phyloP scores from a whole-genome alignment of 2,329 filamentous ascomycete species.

The Metarhizium brunneum region DNA sequence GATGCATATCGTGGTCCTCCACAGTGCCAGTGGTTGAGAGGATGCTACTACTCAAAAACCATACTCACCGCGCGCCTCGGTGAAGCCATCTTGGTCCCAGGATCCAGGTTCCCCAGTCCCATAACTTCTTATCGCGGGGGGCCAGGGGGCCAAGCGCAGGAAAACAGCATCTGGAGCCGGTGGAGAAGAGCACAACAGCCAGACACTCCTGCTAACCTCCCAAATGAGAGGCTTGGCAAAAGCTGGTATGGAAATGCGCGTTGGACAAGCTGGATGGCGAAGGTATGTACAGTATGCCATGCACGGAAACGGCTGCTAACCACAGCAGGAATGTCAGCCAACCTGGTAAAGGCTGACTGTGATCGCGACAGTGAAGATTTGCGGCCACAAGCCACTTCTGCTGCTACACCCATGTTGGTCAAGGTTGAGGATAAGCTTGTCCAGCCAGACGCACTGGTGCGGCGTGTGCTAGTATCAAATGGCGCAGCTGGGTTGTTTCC shows the following conservation, averaged over 20 bases:
- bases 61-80: background rate
- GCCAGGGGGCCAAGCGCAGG: no score
- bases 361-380: slow-evolving; percentile 6
- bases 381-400: slow-evolving; percentile 1
- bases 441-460: background rate
- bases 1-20: background rate
- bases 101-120: no score
- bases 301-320: no score
- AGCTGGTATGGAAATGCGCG: no score
- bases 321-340: slow-evolving; percentile 4
- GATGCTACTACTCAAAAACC: background rate
- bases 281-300: no score
- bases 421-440: slow-evolving; percentile 2
- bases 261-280: background rate
- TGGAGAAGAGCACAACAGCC: no score
- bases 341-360: background rate
- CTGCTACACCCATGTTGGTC: background rate
- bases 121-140: no score
- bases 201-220: no score
- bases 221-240: no score
- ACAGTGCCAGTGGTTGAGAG: background rate
- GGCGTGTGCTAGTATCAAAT: background rate
- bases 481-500: background rate
- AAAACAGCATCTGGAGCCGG: no score
- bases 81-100: no score